Percentiles rank a stretch among this genome's conserved stretches.
phyloP scores from a whole-genome alignment of 331 rosid genomes.

The Phaseolus coccineus region DNA sequence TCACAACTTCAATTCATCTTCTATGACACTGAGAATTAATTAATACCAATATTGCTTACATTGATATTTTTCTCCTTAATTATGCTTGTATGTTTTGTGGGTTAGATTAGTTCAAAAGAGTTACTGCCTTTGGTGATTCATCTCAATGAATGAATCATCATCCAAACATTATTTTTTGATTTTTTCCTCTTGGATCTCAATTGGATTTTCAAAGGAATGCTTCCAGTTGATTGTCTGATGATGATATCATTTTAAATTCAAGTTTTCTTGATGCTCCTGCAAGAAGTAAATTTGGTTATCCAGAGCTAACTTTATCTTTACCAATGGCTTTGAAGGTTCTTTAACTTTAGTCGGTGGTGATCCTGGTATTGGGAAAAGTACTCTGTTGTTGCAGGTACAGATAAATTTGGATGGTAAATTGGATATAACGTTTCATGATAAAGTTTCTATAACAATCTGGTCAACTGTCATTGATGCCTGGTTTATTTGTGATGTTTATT shows the following conservation, averaged over 20 bases:
- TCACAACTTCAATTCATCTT: not conserved
- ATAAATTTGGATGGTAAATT: conserved; percentile 30
- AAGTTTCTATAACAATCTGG: conserved; percentile 3
- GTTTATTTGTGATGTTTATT: conserved; percentile 32
- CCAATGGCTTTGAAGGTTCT: conserved; percentile 72
- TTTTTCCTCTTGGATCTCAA: not conserved
- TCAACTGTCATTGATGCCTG: conserved; percentile 30
- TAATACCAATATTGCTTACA: not conserved
- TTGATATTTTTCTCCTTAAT: conserved; percentile 8
- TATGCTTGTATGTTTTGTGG: conserved; percentile 13
- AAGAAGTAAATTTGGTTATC: not conserved
- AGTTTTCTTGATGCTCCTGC: conserved; percentile 25
- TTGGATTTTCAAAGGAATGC: conserved; percentile 22
- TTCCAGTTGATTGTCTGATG: conserved; percentile 21
- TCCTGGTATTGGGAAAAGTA: conserved; percentile 99
- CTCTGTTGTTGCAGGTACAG: conserved; percentile 84
- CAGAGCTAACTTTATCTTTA: conserved; percentile 43
- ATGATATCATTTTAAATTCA: not conserved
- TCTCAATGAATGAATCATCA: conserved; percentile 2
- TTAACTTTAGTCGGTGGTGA: conserved; percentile 91
- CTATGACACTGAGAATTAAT: conserved; percentile 18
- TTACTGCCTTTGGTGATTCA: conserved; percentile 23
- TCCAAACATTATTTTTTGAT: not conserved
- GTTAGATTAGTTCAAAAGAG: conserved; percentile 1
- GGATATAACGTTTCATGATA: not conserved